Conservation (phyloP, 2,329 filamentous ascomycete species). For the Didymellaceae sp. region DNA sequence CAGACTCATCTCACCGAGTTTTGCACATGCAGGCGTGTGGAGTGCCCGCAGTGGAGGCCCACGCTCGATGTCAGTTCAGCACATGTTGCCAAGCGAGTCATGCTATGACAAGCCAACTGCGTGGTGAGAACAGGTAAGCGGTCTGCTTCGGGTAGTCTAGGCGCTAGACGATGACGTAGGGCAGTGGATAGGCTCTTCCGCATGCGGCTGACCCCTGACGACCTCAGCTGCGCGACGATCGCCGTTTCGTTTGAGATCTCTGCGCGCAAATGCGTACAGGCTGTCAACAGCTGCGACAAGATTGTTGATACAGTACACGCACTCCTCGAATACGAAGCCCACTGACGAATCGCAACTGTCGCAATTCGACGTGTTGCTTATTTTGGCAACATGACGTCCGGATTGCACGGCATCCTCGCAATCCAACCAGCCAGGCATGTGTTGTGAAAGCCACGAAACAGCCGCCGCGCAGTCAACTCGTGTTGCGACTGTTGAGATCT, state of each 20-base stretch:
- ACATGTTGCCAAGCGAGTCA: slow-evolving; percentile 1
- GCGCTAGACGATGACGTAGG: slow-evolving; percentile 11
- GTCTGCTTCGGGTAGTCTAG: slow-evolving; percentile 1
- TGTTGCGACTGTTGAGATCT: slow-evolving; percentile 33
- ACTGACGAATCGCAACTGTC: not conserved
- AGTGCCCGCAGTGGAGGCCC: slow-evolving; percentile 10
- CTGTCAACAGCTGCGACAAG: not conserved
- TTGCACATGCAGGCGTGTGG: slow-evolving; percentile 12
- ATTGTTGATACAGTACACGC: slow-evolving; percentile 2
- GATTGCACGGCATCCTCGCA: slow-evolving; percentile 9
- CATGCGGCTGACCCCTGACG: slow-evolving; percentile 9
- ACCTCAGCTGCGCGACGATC: slow-evolving; percentile 10
- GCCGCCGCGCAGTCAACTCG: slow-evolving; percentile 18
- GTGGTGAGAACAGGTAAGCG: slow-evolving; percentile 2
- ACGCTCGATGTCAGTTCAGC: slow-evolving; percentile 12
- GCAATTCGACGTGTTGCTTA: slow-evolving; percentile 10
- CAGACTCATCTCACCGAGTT: slow-evolving; percentile 13
- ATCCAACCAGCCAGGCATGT: slow-evolving; percentile 22
- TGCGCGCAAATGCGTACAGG: slow-evolving; percentile 1
- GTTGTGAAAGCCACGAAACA: slow-evolving; percentile 25
- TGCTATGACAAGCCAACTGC: not conserved
- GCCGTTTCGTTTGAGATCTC: not conserved
- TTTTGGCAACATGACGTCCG: slow-evolving; percentile 6
- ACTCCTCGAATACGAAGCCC: not conserved
- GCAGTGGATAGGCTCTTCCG: slow-evolving; percentile 2